A percentile compares a stretch with the other conserved stretches of the same genome.
phyloP scores from a whole-genome alignment of 73 alveolate species.

The Durusdinium trenchii region DNA sequence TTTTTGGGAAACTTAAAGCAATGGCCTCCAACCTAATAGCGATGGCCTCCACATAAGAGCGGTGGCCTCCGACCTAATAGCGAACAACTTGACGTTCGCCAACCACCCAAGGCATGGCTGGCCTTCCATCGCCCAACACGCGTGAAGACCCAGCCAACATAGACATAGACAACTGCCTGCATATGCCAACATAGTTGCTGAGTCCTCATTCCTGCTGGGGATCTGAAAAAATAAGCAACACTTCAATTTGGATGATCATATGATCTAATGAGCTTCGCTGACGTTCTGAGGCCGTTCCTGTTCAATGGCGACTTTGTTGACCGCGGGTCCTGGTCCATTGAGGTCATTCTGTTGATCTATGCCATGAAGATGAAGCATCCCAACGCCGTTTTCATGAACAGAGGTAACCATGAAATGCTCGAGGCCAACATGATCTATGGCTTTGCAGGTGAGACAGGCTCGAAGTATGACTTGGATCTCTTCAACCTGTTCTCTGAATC shows the following conservation, averaged over 20 bases:
- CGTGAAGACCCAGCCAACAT: not conserved
- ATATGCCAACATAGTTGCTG: not conserved
- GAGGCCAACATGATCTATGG: conserved; percentile 97
- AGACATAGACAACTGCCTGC: too few species aligned
- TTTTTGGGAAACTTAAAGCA: too few species aligned
- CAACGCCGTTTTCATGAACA: conserved; percentile 97
- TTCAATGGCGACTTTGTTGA: conserved; percentile 99
- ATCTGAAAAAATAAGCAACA: not conserved
- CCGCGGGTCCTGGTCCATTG: conserved; percentile 98
- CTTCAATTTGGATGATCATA: not conserved
- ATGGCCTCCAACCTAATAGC: too few species aligned
- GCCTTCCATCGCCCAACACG: conserved; percentile 52
- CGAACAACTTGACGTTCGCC: too few species aligned
- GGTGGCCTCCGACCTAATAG: too few species aligned
- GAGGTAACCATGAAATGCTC: conserved; percentile 99
- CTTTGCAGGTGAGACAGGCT: conserved; percentile 97
- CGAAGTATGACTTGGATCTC: conserved; percentile 97
- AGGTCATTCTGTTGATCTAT: conserved; percentile 97
- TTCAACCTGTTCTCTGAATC: conserved; percentile 98
- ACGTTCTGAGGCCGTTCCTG: conserved; percentile 97
- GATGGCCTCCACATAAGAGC: too few species aligned
- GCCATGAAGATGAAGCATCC: conserved; percentile 98
- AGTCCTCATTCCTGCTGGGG: not conserved
- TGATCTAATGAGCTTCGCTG: not conserved
- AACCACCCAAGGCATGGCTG: conserved; percentile 81